Base-by-base conservation (phyloP, 2,329 filamentous ascomycete genomes). In the Neoascochyta sp. region DNA sequence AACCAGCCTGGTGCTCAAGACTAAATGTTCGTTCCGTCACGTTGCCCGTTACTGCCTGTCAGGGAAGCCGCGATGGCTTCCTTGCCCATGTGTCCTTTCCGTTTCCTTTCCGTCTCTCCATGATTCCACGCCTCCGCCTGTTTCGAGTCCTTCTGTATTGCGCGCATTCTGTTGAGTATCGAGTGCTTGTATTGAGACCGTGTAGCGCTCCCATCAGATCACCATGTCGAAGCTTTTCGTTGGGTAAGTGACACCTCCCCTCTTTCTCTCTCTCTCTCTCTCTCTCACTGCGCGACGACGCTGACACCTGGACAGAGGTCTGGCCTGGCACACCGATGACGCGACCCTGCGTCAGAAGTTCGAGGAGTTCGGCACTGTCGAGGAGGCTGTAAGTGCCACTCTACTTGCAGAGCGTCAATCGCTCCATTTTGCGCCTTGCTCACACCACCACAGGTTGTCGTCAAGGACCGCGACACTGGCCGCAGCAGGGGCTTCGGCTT, bases 241-340 rank as follows among this genome's bases (percentile, higher is more conserved):
- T 65, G 88, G 88, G 88, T 94, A 75, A 71, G 83, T 58, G 16
- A 20, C 12, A 24, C 33, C 24, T 35, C 18, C 20, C n/a, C n/a
- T n/a, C n/a, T n/a, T n/a, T n/a, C n/a, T n/a, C n/a, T n/a, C n/a
- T n/a, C n/a, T n/a, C n/a, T n/a, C n/a, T n/a, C n/a, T n/a, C n/a
- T n/a, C 28, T 27, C 21, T 15, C n/a, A 16, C 22, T n/a, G 18
- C 10, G 7, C 24, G 13, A 18, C 9, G 20, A 21, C 11, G 23
- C 45, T 45, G 27, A 54, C 36, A 8, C 19, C 11, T 14, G n/a
- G 9, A 22, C 58, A 95, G 90, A 61, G 92, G 92, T 76, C 87
- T 98, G 52, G 87, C 92, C 58, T 98, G 92, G 92, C 89, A 95
- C 72, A 98, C 92, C 45, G 88, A 93, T 66, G 90, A 96, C 68